These are phyloP conservation scores for Alternaria arborescens DNA, from an alignment of 2,329 filamentous ascomycete species.

Conservation along the genomic window DNA sequence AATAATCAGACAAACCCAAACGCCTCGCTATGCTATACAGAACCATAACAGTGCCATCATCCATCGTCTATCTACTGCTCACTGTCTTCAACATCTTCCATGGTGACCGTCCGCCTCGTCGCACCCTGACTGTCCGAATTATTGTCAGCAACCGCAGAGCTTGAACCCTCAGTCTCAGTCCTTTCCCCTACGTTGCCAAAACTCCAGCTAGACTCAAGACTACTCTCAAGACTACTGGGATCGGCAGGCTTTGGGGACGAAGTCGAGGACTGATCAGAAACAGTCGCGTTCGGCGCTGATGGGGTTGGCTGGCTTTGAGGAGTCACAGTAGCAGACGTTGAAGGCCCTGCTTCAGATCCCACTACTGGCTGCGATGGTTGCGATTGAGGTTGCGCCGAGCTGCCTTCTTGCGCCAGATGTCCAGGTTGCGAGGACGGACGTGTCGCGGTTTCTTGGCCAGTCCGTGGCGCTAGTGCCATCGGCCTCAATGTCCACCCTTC, in stretches of 20 bases:
- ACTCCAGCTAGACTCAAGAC: constrained; percentile 49
- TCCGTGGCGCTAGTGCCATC: constrained; percentile 38
- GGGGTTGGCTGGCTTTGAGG: constrained; percentile 14
- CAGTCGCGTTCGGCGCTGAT: constrained; percentile 9
- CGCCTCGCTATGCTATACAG: constrained; percentile 50
- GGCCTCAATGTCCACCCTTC: constrained; percentile 50
- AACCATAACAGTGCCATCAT: constrained; percentile 9
- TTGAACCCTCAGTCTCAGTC: constrained; percentile 39
- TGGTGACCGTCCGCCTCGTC: constrained; percentile 39
- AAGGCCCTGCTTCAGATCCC: constrained; percentile 5
- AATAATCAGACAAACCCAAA: constrained; percentile 29
- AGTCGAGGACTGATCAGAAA: constrained; percentile 14
- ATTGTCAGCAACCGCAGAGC: constrained; percentile 39
- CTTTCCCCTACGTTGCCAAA: constrained; percentile 42
- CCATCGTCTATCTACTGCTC: constrained; percentile 27
- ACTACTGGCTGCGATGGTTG: constrained; percentile 3
- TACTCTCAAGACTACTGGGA: constrained; percentile 42
- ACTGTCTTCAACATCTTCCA: constrained; percentile 46
- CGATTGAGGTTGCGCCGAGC: not conserved
- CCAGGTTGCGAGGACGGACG: constrained; percentile 14
- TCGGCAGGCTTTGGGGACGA: constrained; percentile 38
- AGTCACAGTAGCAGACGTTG: constrained; percentile 10
- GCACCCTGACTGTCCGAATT: constrained; percentile 32
- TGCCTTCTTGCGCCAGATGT: constrained; percentile 10
- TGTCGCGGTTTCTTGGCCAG: constrained; percentile 20